A percentile compares a stretch with the other conserved stretches of the same genome.
Evolutionary conservation across 768 basidiomycete species (phyloP).

Genomic region (Phanerodontia chrysosporium): DNA sequence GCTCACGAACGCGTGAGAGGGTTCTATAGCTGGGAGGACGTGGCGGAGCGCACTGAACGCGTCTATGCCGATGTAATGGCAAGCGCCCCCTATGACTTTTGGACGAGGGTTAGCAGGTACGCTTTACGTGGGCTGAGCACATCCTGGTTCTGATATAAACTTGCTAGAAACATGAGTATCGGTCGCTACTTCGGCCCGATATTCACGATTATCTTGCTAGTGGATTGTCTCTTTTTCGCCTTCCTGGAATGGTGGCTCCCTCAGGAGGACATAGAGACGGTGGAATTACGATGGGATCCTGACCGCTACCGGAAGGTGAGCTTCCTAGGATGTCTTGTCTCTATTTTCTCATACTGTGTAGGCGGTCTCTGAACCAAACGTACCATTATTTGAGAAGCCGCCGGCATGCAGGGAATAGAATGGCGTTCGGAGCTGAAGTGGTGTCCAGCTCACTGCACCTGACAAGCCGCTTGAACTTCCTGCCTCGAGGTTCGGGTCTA

Average conservation of each 20-base stretch:
- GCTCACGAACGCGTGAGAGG: constrained; percentile 75
- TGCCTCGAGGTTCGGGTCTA: no score
- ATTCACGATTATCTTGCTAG: constrained; percentile 81
- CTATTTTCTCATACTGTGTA: neutral
- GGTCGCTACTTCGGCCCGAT: constrained; percentile 85
- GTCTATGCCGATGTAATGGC: constrained; percentile 74
- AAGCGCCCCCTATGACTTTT: constrained; percentile 62
- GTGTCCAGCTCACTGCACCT: no score
- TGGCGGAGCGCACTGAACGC: constrained; percentile 74
- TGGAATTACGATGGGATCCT: constrained; percentile 58
- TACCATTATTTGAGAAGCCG: no score
- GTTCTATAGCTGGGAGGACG: constrained; percentile 86
- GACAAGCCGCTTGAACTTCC: no score
- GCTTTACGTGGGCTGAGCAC: no score
- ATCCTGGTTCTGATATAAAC: no score
- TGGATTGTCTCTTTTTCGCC: constrained; percentile 85
- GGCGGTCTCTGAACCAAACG: no score
- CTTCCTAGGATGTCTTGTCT: neutral
- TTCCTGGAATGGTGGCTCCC: constrained; percentile 86
- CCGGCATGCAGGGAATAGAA: no score
- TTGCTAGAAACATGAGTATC: constrained; percentile 37
- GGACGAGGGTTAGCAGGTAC: constrained; percentile 74
- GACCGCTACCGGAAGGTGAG: constrained; percentile 31
- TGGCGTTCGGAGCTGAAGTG: no score
- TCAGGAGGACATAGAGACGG: constrained; percentile 70